These are phyloP conservation scores for Neurospora pannonica DNA, from an alignment of 495 filamentous ascomycete species.

Conservation along the genomic window DNA sequence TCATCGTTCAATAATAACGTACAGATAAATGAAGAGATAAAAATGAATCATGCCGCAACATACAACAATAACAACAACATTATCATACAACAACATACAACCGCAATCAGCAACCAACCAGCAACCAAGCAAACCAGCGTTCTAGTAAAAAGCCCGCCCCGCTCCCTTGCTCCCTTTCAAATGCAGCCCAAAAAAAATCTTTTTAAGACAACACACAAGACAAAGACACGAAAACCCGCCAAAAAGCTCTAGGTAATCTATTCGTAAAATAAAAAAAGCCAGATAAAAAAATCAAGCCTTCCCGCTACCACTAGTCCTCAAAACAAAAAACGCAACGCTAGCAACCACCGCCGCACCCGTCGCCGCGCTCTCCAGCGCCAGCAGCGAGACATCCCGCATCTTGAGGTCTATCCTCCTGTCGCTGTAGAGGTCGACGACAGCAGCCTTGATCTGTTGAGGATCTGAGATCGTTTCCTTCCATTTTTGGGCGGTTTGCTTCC, in stretches of 20 bases:
- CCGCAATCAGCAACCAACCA: not conserved
- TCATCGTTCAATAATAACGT: not conserved
- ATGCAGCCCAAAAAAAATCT: not conserved
- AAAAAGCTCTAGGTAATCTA: not conserved
- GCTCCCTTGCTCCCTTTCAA: not conserved
- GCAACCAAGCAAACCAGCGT: not conserved
- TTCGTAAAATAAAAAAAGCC: not conserved
- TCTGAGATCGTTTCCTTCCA: constrained; percentile 44
- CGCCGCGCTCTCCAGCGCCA: constrained; percentile 63
- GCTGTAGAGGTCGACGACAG: constrained; percentile 53
- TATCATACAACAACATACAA: not conserved
- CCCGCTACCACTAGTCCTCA: constrained; percentile 29
- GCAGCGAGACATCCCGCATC: constrained; percentile 64
- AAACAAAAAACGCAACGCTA: constrained; percentile 45
- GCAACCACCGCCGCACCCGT: constrained; percentile 57
- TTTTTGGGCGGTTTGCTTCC: constrained; percentile 20
- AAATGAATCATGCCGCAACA: not conserved
- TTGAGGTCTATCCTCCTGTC: constrained; percentile 56
- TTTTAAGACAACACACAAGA: not conserved
- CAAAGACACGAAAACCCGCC: not conserved
- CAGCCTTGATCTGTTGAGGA: constrained; percentile 22
- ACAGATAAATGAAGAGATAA: not conserved
- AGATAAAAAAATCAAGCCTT: not conserved
- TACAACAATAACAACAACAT: not conserved
- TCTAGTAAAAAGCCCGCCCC: not conserved